Percentiles rank a stretch among this genome's conserved stretches.
Evolutionary conservation across 495 filamentous ascomycete species (phyloP).

Genomic region (Lophiotrema nucula): DNA sequence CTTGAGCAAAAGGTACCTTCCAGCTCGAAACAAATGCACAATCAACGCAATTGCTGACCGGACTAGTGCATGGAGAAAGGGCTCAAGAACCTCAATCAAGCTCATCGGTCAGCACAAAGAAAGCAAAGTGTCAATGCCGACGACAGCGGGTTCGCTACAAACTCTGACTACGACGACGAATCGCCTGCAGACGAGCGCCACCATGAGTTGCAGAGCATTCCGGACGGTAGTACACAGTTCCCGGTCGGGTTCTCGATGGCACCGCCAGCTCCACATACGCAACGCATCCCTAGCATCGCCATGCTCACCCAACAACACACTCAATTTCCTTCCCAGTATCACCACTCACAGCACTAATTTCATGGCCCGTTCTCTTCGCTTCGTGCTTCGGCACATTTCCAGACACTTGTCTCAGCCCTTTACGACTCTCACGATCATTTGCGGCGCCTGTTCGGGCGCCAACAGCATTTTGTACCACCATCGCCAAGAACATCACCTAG

Average conservation of each 20-base stretch:
- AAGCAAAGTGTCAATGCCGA: slow-evolving; percentile 34
- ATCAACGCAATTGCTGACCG: background rate
- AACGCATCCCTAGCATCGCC: slow-evolving; percentile 31
- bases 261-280: background rate
- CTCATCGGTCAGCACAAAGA: slow-evolving; percentile 42
- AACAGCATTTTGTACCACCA: background rate
- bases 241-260: background rate
- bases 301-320: slow-evolving; percentile 23
- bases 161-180: slow-evolving; percentile 35
- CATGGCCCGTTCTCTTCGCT: background rate
- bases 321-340: slow-evolving; percentile 2
- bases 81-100: slow-evolving; percentile 48
- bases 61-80: slow-evolving; percentile 56
- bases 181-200: slow-evolving; percentile 25
- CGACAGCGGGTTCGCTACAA: slow-evolving; percentile 35
- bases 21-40: background rate
- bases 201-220: background rate
- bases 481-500: slow-evolving; percentile 1
- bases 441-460: background rate
- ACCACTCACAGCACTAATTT: slow-evolving; percentile 1
- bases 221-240: no score
- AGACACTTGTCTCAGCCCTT: background rate
- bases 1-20: slow-evolving; percentile 66
- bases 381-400: background rate
- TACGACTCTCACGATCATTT: slow-evolving; percentile 21